phyloP scores from a whole-genome alignment of 2,329 filamentous ascomycete species.

The Thermothelomyces thermophilus region DNA sequence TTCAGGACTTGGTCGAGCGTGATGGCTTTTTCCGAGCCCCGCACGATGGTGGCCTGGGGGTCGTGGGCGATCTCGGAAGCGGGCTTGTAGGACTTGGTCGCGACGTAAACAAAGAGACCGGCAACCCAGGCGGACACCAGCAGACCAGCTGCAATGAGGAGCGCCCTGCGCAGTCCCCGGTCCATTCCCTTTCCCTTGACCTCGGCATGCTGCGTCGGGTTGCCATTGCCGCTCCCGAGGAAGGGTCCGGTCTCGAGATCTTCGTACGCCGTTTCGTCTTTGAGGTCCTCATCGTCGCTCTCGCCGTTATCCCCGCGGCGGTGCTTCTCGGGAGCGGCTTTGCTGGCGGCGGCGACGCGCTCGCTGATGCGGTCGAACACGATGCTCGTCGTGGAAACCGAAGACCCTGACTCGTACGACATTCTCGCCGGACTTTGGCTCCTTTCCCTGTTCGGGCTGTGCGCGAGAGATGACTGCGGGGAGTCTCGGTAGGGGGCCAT shows the following conservation, averaged over 20 bases:
- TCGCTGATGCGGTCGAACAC: slow-evolving; percentile 72
- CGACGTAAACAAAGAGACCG: slow-evolving; percentile 61
- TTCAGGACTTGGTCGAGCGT: slow-evolving; percentile 63
- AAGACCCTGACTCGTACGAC: slow-evolving; percentile 59
- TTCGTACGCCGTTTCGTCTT: slow-evolving; percentile 35
- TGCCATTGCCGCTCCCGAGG: slow-evolving; percentile 33
- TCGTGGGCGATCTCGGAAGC: slow-evolving; percentile 58
- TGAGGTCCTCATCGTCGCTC: slow-evolving; percentile 42
- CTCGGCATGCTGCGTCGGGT: slow-evolving; percentile 24
- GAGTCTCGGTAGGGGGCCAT: slow-evolving; percentile 22
- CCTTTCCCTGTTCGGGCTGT: slow-evolving; percentile 9
- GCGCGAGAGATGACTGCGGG: slow-evolving; percentile 12
- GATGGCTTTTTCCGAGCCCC: slow-evolving; percentile 63
- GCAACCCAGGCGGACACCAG: slow-evolving; percentile 62
- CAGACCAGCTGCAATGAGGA: slow-evolving; percentile 55
- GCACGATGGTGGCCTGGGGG: slow-evolving; percentile 54
- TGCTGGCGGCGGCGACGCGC: slow-evolving; percentile 29
- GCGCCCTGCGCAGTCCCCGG: slow-evolving; percentile 53
- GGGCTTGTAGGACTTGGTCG: slow-evolving; percentile 58
- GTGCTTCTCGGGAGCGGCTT: slow-evolving; percentile 30
- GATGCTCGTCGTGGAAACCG: slow-evolving; percentile 75
- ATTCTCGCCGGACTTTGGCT: slow-evolving; percentile 26
- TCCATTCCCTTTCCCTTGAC: slow-evolving; percentile 53
- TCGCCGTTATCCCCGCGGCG: slow-evolving; percentile 39
- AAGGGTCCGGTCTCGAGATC: slow-evolving; percentile 51